phyloP scores from a whole-genome alignment of 2,329 filamentous ascomycete species.

The Trichoderma oligosporum region DNA sequence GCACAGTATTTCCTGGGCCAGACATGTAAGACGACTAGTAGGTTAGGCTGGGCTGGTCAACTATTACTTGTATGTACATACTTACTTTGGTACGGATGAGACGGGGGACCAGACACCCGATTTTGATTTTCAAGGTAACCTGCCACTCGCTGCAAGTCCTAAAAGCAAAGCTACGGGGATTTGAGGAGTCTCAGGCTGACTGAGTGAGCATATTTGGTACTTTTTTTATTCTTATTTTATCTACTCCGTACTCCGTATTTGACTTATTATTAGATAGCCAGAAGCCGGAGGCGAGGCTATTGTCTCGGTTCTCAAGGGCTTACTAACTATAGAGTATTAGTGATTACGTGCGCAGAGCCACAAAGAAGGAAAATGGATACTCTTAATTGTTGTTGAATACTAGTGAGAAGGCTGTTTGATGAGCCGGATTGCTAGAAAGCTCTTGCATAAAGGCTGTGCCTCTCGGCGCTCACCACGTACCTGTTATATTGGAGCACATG shows the following conservation, averaged over 20 bases:
- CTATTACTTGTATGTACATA: not conserved
- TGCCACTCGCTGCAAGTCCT: not conserved
- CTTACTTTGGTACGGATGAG: too few species aligned
- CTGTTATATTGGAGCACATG: constrained; percentile 9
- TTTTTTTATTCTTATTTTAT: too few species aligned
- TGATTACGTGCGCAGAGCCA: constrained; percentile 17
- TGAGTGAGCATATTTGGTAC: too few species aligned
- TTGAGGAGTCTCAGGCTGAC: too few species aligned
- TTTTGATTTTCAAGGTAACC: not conserved
- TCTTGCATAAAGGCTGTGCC: not conserved
- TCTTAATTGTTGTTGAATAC: too few species aligned
- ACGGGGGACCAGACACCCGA: too few species aligned
- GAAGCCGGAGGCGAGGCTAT: not conserved
- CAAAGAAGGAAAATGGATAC: not conserved
- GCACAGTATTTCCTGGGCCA: not conserved
- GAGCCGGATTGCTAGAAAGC: not conserved
- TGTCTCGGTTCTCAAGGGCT: constrained; percentile 6
- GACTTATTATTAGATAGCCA: too few species aligned
- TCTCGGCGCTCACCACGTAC: constrained; percentile 14
- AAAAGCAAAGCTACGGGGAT: too few species aligned
- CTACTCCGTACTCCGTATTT: too few species aligned
- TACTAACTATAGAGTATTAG: constrained; percentile 2
- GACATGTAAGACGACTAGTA: not conserved
- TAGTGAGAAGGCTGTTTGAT: not conserved
- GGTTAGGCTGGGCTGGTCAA: not conserved